Evolutionary conservation across 495 filamentous ascomycete genomes (phyloP), one percentile per base, ranked within the genome.

Genomic region (Penicillium cosmopolitanum): DNA sequence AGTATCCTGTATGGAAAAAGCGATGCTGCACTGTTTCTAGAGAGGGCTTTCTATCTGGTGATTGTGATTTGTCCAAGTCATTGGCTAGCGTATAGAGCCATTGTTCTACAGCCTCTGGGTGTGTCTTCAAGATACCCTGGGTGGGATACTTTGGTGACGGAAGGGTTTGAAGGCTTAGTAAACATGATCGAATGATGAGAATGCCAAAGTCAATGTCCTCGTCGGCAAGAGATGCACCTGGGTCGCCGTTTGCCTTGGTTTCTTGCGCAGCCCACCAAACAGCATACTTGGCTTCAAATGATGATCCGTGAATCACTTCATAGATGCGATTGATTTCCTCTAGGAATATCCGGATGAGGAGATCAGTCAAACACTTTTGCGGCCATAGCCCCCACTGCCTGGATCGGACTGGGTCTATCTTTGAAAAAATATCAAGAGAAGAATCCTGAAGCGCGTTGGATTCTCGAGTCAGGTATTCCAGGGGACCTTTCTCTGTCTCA

Each of bases 161-260:
- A 18, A 57, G 43, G 1, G 25, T 35, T 50, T 57, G 55, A 31
- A 50, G 31, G 25, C 55, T 57, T 10, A 57, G 2, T 7, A 57
- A n/a, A 25, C 55, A 57, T 19, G 46, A 48, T 7, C 55, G 43
- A 2, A 57, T 25, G n/a, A 57, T 40, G 31, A 57, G 55, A 19
- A 55, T 44, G 19, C 36, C 53, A 33, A 55, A 69, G 44, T 50
- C 57, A 28, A 58, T 66, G 5, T 64, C 50, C 56, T 73, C 68
- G 23, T 50, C 47, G n/a, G 65, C 38, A 47, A 50, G 42, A 21
- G 56, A 19, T 28, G 5, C 46, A 3, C 21, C 11, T 48, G 46
- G 23, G n/a, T 31, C 6, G 28, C 28, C 9, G 21, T 25, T 48
- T 3, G 11, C 5, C 5, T 48, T 48, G 46, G 46, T 18, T 23